Base-by-base conservation (phyloP, 2,329 filamentous ascomycete genomes). In the Dactylellina cionopaga region DNA sequence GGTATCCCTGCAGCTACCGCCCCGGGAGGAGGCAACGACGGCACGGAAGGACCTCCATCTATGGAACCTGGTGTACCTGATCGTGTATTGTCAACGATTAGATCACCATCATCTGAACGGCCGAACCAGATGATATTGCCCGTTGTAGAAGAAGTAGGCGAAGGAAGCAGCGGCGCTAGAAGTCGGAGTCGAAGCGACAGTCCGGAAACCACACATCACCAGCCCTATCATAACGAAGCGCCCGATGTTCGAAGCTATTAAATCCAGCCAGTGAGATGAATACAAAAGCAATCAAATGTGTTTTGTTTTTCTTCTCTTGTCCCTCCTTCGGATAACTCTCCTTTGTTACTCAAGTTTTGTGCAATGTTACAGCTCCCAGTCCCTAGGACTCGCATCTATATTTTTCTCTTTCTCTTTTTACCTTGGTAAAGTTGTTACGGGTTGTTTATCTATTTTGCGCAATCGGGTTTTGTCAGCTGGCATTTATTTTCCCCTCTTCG, bases 111-210 rank as follows among this genome's bases (percentile, higher is more conserved):
- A 77, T 84, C 82, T 17, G 83, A 89, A 76, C 79, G 88, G 79
- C 77, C 79, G 79, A 78, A 85, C 81, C 83, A 85, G 11, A 80
- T 83, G 10, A 79, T 78, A 0, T 82, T 98, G 1, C 94, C 94
- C 0, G 89, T 97, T 7, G 92, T 98, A 5, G 91, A 96, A 76
- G 94, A 98, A 81, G 90, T 88, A n/a, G 90, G 88, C 3, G 94
- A 97, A 80, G 89, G 76, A 19, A 76, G 74, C 54, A 74, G 39
- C 19, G 75, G 74, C 7, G 59, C 74, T 39, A 52, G 72, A 62
- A 76, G 58, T 43, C 59, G 75, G 33, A 76, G 75, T 52, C 58
- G 72, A 55, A 76, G 75, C 25, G 75, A 76, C 52, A 76, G 74
- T 59, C 29, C 75, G 51, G 71, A 75, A 73, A 65, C 74, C 27